phyloP scores from a whole-genome alignment of 495 filamentous ascomycete species.

The Hypoxylon rickii region DNA sequence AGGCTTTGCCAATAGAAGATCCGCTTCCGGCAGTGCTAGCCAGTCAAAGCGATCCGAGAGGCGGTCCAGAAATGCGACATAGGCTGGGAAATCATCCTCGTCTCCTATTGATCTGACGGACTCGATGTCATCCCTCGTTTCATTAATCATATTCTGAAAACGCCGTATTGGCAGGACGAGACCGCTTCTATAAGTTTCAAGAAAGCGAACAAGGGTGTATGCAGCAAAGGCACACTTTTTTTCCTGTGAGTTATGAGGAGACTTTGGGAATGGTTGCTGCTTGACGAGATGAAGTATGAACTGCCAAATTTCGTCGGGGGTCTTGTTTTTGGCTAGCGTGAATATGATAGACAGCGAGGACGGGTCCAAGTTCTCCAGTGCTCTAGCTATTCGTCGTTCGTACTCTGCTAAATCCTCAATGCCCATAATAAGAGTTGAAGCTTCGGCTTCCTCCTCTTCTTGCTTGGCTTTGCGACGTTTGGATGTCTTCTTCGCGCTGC shows the following conservation, averaged over 20 bases:
- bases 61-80: slow-evolving; percentile 20
- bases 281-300: neutral
- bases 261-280: slow-evolving; percentile 15
- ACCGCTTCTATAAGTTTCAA: slow-evolving; percentile 23
- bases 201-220: slow-evolving; percentile 25
- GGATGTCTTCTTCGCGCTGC: too few species aligned
- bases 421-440: too few species aligned
- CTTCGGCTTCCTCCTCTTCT: too few species aligned
- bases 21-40: neutral
- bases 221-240: slow-evolving; percentile 13
- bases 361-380: too few species aligned
- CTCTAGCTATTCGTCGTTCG: too few species aligned
- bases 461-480: too few species aligned
- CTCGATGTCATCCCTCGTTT: neutral
- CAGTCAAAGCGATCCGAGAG: slow-evolving; percentile 34
- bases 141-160: slow-evolving; percentile 18
- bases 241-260: slow-evolving; percentile 8
- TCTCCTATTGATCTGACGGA: neutral
- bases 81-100: neutral
- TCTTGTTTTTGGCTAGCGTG: too few species aligned
- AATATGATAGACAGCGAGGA: too few species aligned
- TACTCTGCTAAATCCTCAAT: too few species aligned
- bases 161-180: neutral
- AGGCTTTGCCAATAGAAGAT: too few species aligned
- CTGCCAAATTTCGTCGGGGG: neutral